Percentiles rank a stretch among this genome's conserved stretches.
These are phyloP conservation scores for Spirogloea muscicola DNA, from an alignment of 139 green algal genomes.

Conservation along the genomic window DNA sequence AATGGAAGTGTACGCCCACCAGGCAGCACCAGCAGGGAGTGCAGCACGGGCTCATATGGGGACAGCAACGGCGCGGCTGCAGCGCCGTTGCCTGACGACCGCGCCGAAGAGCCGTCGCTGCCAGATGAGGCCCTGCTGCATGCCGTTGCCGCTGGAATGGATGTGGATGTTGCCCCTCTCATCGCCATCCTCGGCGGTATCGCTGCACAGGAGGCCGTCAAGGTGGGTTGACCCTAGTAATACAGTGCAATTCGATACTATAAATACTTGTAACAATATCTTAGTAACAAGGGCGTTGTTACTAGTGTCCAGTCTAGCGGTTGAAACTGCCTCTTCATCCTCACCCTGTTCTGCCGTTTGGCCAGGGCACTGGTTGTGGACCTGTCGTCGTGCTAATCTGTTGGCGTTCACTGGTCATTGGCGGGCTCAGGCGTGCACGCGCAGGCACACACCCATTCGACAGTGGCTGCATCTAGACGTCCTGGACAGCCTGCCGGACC, in stretches of 20 bases:
- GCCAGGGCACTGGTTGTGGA: too few species aligned
- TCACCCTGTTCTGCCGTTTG: too few species aligned
- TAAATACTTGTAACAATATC: neutral
- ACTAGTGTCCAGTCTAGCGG: too few species aligned
- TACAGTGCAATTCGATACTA: neutral
- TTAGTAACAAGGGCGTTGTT: too few species aligned
- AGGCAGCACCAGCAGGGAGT: too few species aligned
- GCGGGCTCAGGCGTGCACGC: constrained; percentile 17
- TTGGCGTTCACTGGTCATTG: too few species aligned
- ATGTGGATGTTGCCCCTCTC: constrained; percentile 6
- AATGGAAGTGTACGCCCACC: too few species aligned
- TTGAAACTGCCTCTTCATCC: too few species aligned
- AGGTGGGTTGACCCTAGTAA: constrained; percentile 2
- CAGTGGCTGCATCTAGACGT: constrained; percentile 47
- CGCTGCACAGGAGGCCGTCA: constrained; percentile 29
- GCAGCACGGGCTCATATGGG: neutral
- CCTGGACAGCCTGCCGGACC: constrained; percentile 17
- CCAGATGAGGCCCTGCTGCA: constrained; percentile 3
- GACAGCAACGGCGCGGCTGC: neutral
- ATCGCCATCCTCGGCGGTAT: constrained; percentile 25
- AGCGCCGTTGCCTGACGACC: too few species aligned
- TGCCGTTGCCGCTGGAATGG: neutral
- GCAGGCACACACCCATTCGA: constrained; percentile 21
- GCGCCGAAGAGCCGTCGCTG: too few species aligned
- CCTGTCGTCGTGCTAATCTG: too few species aligned